A percentile compares a stretch with the other conserved stretches of the same genome.
These are phyloP conservation scores for Chalciporus sp. DNA, from an alignment of 1,284 basidiomycete species.

Conservation along the genomic window DNA sequence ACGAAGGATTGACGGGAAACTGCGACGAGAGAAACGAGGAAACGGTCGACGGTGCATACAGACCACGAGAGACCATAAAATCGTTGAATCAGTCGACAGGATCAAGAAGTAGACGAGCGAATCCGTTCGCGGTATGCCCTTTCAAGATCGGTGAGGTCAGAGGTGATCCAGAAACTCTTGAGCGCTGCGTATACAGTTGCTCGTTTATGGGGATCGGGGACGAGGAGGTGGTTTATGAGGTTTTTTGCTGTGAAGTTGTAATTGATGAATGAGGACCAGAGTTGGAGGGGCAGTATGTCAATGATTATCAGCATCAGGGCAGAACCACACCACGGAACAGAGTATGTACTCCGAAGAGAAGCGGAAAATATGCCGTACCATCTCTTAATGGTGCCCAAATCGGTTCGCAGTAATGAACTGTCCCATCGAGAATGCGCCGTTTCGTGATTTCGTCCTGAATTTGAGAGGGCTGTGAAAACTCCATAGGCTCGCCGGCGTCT, in stretches of 20 bases:
- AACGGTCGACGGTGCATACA: not conserved
- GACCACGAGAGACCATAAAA: not conserved
- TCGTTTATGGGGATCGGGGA: slow-evolving; percentile 55
- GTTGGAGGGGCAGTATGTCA: not conserved
- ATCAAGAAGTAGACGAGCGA: slow-evolving; percentile 23
- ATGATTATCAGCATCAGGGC: slow-evolving; percentile 8
- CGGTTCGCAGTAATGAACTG: slow-evolving; percentile 53
- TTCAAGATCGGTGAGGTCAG: slow-evolving; percentile 60
- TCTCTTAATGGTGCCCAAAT: slow-evolving; percentile 59
- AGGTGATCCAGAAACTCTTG: slow-evolving; percentile 61
- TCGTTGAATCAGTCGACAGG: not conserved
- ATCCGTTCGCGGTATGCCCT: slow-evolving; percentile 61
- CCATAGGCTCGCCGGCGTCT: slow-evolving; percentile 33
- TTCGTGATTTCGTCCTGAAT: slow-evolving; percentile 63
- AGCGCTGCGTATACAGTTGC: slow-evolving; percentile 64
- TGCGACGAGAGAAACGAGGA: not conserved
- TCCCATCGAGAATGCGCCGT: slow-evolving; percentile 64
- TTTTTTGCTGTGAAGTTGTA: slow-evolving; percentile 46
- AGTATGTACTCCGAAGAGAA: not conserved
- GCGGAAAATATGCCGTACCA: slow-evolving; percentile 43
- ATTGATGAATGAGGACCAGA: not conserved
- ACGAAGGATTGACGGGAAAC: not conserved
- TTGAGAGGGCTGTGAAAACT: slow-evolving; percentile 48
- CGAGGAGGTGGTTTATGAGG: slow-evolving; percentile 59
- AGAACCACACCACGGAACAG: not conserved